A percentile compares a stretch with the other conserved stretches of the same genome.
These are phyloP conservation scores for Pseudogymnoascus sp. DNA, from an alignment of 2,329 filamentous ascomycete genomes.

Conservation along the genomic window DNA sequence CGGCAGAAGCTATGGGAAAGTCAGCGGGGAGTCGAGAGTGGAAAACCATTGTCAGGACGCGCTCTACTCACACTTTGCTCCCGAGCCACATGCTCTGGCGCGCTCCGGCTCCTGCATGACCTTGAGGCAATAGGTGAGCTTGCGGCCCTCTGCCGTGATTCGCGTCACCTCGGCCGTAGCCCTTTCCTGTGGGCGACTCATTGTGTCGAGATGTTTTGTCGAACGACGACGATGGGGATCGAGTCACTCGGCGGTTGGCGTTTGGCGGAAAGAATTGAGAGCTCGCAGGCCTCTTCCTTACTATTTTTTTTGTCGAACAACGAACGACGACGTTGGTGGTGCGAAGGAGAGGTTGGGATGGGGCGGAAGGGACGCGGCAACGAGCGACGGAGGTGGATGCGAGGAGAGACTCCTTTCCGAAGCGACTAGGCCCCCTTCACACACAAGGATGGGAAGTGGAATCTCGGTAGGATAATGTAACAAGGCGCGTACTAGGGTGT, in stretches of 20 bases:
- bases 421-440: not conserved
- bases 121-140: conserved; percentile 70
- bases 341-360: not conserved
- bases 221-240: not conserved
- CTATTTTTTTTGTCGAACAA: not conserved
- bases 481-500: not conserved
- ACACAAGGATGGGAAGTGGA: not conserved
- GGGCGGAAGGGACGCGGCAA: not conserved
- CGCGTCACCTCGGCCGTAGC: conserved; percentile 19
- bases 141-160: conserved; percentile 64
- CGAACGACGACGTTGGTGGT: not conserved
- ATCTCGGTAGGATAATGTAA: not conserved
- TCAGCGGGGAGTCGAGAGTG: conserved; percentile 20
- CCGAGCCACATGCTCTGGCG: conserved; percentile 88
- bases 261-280: not conserved
- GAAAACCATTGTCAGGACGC: conserved; percentile 16
- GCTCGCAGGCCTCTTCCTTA: not conserved
- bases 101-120: conserved; percentile 93
- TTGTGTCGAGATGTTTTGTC: not conserved
- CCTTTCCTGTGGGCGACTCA: not conserved
- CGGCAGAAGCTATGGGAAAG: conserved; percentile 57
- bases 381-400: not conserved
- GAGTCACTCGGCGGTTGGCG: not conserved
- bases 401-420: not conserved
- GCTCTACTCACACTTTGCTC: conserved; percentile 73